Base-by-base conservation (phyloP, 306 rosid genomes). In the Rosa multiflora region DNA sequence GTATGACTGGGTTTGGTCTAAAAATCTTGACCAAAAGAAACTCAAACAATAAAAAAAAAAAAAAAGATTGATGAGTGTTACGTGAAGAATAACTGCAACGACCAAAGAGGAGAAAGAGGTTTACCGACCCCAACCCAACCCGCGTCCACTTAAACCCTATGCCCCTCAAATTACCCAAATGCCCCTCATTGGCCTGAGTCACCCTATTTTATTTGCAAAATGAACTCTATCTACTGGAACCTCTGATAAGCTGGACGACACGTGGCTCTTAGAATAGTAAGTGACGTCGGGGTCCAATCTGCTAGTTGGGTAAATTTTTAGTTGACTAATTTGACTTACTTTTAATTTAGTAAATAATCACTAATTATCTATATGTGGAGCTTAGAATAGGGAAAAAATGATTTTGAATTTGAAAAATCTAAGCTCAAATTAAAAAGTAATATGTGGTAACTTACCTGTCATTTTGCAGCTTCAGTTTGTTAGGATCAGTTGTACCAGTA, bases 111-210 rank as follows among this genome's bases (percentile, higher is more conserved):
- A 13, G 14, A 76, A 62, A 83, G 88, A 39, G 83, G 92, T 89
- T 88, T 83, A 88, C 89, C 93, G 52, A 91, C 79, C 80, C 86
- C 86, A 76, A 81, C 80, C 86, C 88, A 76, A 67, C 62, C 67
- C 75, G 37, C 46, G 46, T 73, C 55, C 13, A 59, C 81, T 37
- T 75, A 47, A 20, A 68, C 23, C n/a, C 35, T 46, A 2, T 17
- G 15, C 8, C 44, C 64, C 5, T 49, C 47, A 77, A 47, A 35
- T 61, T 53, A 79, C 90, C 10, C 0, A 62, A 77, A 73, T 53
- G n/a, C 26, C 81, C 83, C 14, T 58, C 10, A 15, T 10, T 47
- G 17, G 37, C 39, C 8, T 23, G 29, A 52, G 58, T 17, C 20
- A 7, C 8, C 8, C 8, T 43, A 5, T 5, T 43, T 43, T 43